Conservation (phyloP, 257 asterid genomes). For the Solanum paucissectum region DNA sequence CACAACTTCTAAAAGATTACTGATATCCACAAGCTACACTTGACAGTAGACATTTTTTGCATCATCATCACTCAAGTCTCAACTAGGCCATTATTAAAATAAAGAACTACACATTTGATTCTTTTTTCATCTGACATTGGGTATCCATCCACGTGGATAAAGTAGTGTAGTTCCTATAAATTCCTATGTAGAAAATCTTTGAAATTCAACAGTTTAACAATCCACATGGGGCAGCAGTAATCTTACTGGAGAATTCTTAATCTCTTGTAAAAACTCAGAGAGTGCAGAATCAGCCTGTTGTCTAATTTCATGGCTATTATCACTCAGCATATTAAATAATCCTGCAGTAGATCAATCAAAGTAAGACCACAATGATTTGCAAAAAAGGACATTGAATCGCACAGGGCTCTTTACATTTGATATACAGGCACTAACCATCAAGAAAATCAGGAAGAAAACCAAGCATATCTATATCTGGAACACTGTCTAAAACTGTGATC, state of each 20-base stretch:
- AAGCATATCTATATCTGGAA: constrained; percentile 98
- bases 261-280: constrained; percentile 97
- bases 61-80: not conserved
- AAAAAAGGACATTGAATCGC: not conserved
- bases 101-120: not conserved
- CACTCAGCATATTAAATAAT: constrained; percentile 95
- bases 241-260: constrained; percentile 97
- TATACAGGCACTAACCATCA: constrained; percentile 56
- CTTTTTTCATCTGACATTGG: not conserved
- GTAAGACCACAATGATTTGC: constrained; percentile 5
- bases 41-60: not conserved
- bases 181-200: not conserved
- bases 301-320: constrained; percentile 94
- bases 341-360: constrained; percentile 40
- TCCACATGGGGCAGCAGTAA: not conserved
- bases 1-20: not conserved
- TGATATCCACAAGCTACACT: not conserved
- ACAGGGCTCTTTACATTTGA: not conserved
- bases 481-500: constrained; percentile 99
- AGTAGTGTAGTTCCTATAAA: not conserved
- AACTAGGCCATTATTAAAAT: not conserved
- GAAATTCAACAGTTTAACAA: not conserved
- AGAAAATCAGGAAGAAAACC: constrained; percentile 99
- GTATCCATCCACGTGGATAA: not conserved
- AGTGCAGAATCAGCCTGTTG: constrained; percentile 99